Base-by-base conservation (phyloP, 768 basidiomycete species). In the Suillus sp. region DNA sequence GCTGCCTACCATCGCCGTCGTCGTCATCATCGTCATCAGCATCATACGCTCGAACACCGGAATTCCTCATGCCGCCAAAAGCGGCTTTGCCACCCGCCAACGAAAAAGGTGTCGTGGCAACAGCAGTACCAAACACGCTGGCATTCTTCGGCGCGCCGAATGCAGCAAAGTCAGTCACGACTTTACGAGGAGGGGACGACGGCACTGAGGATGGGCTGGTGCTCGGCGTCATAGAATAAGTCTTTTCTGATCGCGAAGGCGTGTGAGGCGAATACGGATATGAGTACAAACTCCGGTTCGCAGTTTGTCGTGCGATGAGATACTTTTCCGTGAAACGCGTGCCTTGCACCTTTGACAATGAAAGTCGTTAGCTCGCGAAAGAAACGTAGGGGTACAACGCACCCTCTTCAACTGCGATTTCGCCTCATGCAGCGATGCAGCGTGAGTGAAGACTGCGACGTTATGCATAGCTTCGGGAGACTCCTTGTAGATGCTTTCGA, bases 291-390 rank as follows among this genome's bases (percentile, higher is more conserved):
- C 77, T 79, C 45, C 90, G 84, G 38, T 81, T 78, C 62, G 84
- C 75, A 25, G 84, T 72, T 69, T 88, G 84, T 55, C 91, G 84
- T 37, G 90, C 87, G 68, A 88, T 85, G 32, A 96, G 84, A 75
- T 98, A 99, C 75, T 96, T 96, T 68, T 99, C 96, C 22, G 96
- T 98, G 80, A 98, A 96, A 3, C 96, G 91, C 47, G 94, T 93
- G n/a, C 93, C 94, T 56, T 89, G 87, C 54, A 97, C 92, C 95
- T 97, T 72, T 4, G 45, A 64, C 59, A 62, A 38, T 63, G 61
- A 60, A 38, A 32, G 59, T 43, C 34, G 50, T 34, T 2, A 14
- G 27, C 45, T 68, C 38, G 65, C 40, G 59, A 63, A 18, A 47
- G 62, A 37, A 51, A n/a, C 6, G 32, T 57, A 30, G 25, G 50